Evolutionary conservation across 371 early-diverging fungal genomes (phyloP).

Genomic region (Circinella minor): DNA sequence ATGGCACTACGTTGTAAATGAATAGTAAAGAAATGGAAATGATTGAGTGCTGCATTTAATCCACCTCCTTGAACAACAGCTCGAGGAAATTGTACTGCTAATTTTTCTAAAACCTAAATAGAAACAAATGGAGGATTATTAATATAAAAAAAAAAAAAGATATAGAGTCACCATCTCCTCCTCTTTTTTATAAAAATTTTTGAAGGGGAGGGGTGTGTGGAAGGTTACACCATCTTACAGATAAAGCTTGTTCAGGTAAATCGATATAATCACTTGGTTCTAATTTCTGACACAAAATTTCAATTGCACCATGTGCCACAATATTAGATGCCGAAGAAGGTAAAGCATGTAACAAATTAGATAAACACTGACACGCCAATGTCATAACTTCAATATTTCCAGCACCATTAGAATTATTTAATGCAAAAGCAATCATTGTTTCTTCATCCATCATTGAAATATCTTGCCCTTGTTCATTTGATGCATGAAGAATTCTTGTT

Average conservation of each 20-base stretch:
- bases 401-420: slow-evolving; percentile 34
- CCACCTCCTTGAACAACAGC: slow-evolving; percentile 80
- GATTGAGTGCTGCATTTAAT: slow-evolving; percentile 74
- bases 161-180: not conserved
- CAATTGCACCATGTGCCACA: slow-evolving; percentile 67
- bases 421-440: slow-evolving; percentile 40
- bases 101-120: slow-evolving; percentile 72
- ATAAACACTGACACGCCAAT: slow-evolving; percentile 83
- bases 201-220: too few species aligned
- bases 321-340: slow-evolving; percentile 67
- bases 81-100: slow-evolving; percentile 70
- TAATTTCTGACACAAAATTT: slow-evolving; percentile 74
- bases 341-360: slow-evolving; percentile 85
- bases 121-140: not conserved
- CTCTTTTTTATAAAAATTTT: too few species aligned
- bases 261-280: slow-evolving; percentile 86
- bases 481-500: slow-evolving; percentile 52
- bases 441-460: slow-evolving; percentile 38
- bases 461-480: slow-evolving; percentile 20
- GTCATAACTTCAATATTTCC: slow-evolving; percentile 66
- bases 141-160: not conserved
- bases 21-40: slow-evolving; percentile 85
- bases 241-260: slow-evolving; percentile 84
- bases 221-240: slow-evolving; percentile 34
- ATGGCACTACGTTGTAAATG: slow-evolving; percentile 84